Percentiles rank a stretch among this genome's conserved stretches.
These are phyloP conservation scores for Suillus placidus DNA, from an alignment of 768 basidiomycete genomes.

Conservation along the genomic window DNA sequence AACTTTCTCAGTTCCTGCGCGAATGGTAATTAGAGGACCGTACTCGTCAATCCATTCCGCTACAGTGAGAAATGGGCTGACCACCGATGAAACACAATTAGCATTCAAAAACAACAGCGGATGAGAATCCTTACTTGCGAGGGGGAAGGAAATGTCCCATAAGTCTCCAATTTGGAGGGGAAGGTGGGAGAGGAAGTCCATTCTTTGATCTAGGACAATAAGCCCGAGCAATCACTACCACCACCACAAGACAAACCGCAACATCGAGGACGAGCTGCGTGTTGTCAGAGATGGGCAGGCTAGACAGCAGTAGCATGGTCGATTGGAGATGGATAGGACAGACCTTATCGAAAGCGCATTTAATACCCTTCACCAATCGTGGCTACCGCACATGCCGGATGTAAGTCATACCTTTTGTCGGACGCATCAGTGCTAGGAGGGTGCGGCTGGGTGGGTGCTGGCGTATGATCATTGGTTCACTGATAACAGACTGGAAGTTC, in stretches of 20 bases:
- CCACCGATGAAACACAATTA: neutral
- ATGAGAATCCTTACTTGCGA: neutral
- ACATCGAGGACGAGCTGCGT: neutral
- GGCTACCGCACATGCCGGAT: neutral
- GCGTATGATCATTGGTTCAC: neutral
- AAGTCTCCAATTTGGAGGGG: neutral
- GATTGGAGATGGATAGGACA: neutral
- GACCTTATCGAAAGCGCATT: neutral
- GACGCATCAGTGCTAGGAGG: neutral
- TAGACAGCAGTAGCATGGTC: neutral
- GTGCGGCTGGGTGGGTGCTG: neutral
- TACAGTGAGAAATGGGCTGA: neutral
- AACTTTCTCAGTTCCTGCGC: neutral
- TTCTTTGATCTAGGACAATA: neutral
- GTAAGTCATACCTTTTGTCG: neutral
- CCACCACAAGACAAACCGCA: neutral
- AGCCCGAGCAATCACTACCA: neutral
- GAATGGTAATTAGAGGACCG: neutral
- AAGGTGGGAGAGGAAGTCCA: slow-evolving; percentile 2
- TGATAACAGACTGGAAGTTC: neutral
- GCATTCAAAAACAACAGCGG: neutral
- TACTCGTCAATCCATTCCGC: neutral
- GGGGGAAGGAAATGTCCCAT: neutral
- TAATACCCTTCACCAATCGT: neutral
- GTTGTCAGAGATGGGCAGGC: neutral